These are phyloP conservation scores for Penicillium decumbens DNA, from an alignment of 2,329 filamentous ascomycete genomes.

Conservation along the genomic window DNA sequence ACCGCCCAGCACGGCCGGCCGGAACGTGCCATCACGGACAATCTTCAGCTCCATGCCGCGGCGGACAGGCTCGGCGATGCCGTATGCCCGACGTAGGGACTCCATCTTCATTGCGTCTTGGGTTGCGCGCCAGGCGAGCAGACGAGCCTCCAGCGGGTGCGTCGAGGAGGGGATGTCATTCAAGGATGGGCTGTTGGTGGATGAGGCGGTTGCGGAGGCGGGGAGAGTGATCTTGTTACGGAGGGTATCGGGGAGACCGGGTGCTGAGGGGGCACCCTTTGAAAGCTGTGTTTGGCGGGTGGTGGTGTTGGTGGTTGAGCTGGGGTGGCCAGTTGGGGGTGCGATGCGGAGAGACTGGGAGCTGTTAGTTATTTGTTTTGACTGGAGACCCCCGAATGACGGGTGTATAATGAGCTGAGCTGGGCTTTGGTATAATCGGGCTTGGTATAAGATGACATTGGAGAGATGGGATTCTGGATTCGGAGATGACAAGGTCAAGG, in stretches of 20 bases:
- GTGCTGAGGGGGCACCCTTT: slow-evolving; percentile 78
- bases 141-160: slow-evolving; percentile 88
- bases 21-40: slow-evolving; percentile 68
- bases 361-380: slow-evolving; percentile 7
- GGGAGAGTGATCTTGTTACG: slow-evolving; percentile 73
- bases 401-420: neutral
- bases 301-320: slow-evolving; percentile 60
- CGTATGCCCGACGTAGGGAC: slow-evolving; percentile 77
- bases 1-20: slow-evolving; percentile 65
- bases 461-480: neutral
- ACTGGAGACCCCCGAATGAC: neutral
- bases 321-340: slow-evolving; percentile 64
- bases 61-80: slow-evolving; percentile 85
- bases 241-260: slow-evolving; percentile 88
- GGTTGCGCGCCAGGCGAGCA: slow-evolving; percentile 83
- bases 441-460: neutral
- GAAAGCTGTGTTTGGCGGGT: slow-evolving; percentile 53
- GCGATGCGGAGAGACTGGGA: slow-evolving; percentile 84
- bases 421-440: neutral
- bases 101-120: slow-evolving; percentile 87
- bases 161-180: slow-evolving; percentile 53
- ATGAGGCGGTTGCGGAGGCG: slow-evolving; percentile 45
- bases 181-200: slow-evolving; percentile 34
- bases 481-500: slow-evolving; percentile 5
- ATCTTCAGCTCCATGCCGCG: slow-evolving; percentile 95